Evolutionary conservation across 331 rosid species (phyloP), one percentile per base, ranked within the genome.

Genomic region (Stylosanthes scabra): DNA sequence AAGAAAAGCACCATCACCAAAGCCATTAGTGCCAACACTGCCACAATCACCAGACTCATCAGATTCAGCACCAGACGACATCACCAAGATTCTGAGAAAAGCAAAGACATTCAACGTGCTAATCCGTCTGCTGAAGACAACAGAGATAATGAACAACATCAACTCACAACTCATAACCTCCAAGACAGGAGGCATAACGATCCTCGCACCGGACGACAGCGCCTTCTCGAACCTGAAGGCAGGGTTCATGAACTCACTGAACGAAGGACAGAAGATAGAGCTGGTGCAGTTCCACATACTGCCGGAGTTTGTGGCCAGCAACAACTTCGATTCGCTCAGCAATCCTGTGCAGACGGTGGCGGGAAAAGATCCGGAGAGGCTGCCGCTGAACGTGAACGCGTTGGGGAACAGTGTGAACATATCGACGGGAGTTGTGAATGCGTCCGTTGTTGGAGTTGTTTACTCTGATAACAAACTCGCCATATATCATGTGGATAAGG

Each of bases 341-440:
- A 84, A 84, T 65, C 85, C 87, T 2, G 75, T 84, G 16, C 77
- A 72, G 68, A 80, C 87, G 1, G 59, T 80, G 46, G 87, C 87
- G 0, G 85, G 87, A 0, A 82, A 68, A 40, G 66, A 82, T 20
- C 80, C 85, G 0, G 6, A 8, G 8, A 73, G 77, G 64, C 34
- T 80, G 72, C 83, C 74, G 40, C 34, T 84, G 13, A 80, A 80
- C 2, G 74, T 83, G 37, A 67, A 71, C 31, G 75, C 82, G 11
- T 68, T 62, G 29, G 85, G 87, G 9, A 73, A 56, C 71, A 81
- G 66, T 50, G 85, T 80, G 0, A 84, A 72, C 47, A 73, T 84
- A 51, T 77, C 83, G 3, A 77, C 85, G 1, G 85, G 88, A 10
- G 72, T 80, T 0, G 87, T 84, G 11, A 80, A 80, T 46, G 83